Conservation (phyloP, 1,284 basidiomycete species). For the Pholiota adiposa region DNA sequence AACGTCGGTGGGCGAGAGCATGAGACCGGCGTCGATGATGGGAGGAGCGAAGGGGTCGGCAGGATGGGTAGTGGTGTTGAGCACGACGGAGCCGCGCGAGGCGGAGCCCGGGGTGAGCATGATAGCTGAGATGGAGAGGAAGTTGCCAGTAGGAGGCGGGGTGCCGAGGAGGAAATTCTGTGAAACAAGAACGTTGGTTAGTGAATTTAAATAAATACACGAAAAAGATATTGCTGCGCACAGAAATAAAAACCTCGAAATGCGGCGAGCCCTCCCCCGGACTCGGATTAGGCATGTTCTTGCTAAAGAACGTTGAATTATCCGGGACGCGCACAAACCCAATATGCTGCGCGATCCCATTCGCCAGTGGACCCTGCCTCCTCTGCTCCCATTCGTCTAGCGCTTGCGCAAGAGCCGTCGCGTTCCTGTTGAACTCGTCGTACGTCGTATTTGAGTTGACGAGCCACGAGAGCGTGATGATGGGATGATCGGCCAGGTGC, state of each 20-base stretch:
- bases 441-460: background rate
- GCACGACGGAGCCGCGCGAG: slow-evolving; percentile 32
- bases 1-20: slow-evolving; percentile 30
- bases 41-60: slow-evolving; percentile 38
- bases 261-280: slow-evolving; percentile 34
- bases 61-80: slow-evolving; percentile 23
- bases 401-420: slow-evolving; percentile 21
- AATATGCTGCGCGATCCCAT: slow-evolving; percentile 34
- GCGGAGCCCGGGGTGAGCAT: slow-evolving; percentile 30
- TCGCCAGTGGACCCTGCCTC: slow-evolving; percentile 31
- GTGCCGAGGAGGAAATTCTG: slow-evolving; percentile 21
- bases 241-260: slow-evolving; percentile 36
- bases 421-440: slow-evolving; percentile 17
- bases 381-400: slow-evolving; percentile 26
- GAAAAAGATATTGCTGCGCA: slow-evolving; percentile 6
- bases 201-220: too few relatives aligned
- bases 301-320: slow-evolving; percentile 25
- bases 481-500: background rate
- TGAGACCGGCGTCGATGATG: slow-evolving; percentile 40
- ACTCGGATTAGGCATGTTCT: slow-evolving; percentile 28
- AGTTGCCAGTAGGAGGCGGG: slow-evolving; percentile 31
- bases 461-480: background rate
- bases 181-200: background rate
- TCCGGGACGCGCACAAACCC: slow-evolving; percentile 33
- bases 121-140: slow-evolving; percentile 30